Conservation (phyloP, 164 flowering plant genomes). For the Aristolochia fimbriata region DNA sequence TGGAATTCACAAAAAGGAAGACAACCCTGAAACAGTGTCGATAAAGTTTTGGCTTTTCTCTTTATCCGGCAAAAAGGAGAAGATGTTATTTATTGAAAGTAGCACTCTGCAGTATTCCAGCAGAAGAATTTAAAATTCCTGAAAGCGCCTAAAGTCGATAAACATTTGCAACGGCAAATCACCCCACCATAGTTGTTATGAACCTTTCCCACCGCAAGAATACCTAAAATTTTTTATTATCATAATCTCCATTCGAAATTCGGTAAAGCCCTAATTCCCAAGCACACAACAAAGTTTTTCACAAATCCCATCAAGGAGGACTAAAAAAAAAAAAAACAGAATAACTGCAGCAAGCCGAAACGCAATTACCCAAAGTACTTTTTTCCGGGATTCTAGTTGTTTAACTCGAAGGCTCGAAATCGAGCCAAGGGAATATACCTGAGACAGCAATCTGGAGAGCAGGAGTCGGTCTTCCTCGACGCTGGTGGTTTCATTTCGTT, state of each 20-base stretch:
- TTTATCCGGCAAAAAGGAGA: too few relatives aligned
- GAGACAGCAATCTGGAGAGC: slow-evolving; percentile 37
- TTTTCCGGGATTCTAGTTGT: not conserved
- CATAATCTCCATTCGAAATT: not conserved
- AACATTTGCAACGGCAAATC: too few relatives aligned
- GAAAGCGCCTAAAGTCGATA: too few relatives aligned
- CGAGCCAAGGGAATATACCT: slow-evolving; percentile 21
- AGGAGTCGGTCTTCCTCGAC: slow-evolving; percentile 20
- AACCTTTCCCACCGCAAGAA: too few relatives aligned
- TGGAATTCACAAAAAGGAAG: too few relatives aligned
- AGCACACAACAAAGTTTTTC: not conserved
- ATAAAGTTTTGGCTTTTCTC: too few relatives aligned
- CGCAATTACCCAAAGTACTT: not conserved
- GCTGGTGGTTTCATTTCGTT: not conserved
- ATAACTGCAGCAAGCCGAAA: not conserved
- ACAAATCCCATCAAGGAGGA: not conserved
- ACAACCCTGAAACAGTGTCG: too few relatives aligned
- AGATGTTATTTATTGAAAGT: too few relatives aligned
- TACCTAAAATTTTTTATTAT: too few relatives aligned
- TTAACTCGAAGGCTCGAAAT: not conserved
- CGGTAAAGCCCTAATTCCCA: not conserved
- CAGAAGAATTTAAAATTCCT: too few relatives aligned
- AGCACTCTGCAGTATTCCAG: too few relatives aligned
- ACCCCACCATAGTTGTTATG: too few relatives aligned
- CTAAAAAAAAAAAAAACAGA: not conserved